Percentiles rank a stretch among this genome's conserved stretches.
Conservation (phyloP, 1,284 basidiomycete species). For the Singerocomus rubriflavus region DNA sequence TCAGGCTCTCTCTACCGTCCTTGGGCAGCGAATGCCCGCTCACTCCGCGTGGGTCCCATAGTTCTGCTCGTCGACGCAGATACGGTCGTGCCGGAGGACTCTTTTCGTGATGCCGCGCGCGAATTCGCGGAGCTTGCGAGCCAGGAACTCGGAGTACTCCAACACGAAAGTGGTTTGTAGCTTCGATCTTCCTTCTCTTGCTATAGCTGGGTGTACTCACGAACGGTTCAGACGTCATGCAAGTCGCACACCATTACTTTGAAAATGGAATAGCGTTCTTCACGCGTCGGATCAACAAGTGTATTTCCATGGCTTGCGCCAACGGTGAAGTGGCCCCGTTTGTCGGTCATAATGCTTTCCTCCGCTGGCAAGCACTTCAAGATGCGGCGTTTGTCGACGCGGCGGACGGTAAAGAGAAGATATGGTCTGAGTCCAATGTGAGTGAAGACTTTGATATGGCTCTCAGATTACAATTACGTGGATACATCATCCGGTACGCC, state of each 20-base stretch:
- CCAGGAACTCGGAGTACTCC: conserved; percentile 75
- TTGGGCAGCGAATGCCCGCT: conserved; percentile 62
- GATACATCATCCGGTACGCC: conserved; percentile 19
- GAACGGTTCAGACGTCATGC: conserved; percentile 64
- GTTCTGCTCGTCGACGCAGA: conserved; percentile 78
- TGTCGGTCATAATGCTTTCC: conserved; percentile 86
- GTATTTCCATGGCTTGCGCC: conserved; percentile 71
- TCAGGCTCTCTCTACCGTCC: conserved; percentile 53
- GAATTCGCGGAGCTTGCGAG: conserved; percentile 65
- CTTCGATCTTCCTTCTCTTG: conserved; percentile 7
- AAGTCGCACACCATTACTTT: conserved; percentile 83
- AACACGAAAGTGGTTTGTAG: conserved; percentile 68
- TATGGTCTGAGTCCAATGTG: conserved; percentile 84
- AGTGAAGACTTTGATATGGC: conserved; percentile 90
- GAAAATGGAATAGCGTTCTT: conserved; percentile 86
- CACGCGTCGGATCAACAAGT: conserved; percentile 74
- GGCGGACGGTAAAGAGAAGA: conserved; percentile 56
- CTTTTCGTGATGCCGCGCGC: conserved; percentile 79
- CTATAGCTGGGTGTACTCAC: conserved; percentile 9
- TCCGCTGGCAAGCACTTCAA: conserved; percentile 82
- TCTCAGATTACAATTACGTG: conserved; percentile 50
- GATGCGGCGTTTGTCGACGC: conserved; percentile 71
- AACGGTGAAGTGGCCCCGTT: conserved; percentile 85
- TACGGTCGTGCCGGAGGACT: conserved; percentile 85
- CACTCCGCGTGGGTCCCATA: conserved; percentile 59